phyloP scores from a whole-genome alignment of 2,329 filamentous ascomycete species.

The Pezicula carpinea region DNA sequence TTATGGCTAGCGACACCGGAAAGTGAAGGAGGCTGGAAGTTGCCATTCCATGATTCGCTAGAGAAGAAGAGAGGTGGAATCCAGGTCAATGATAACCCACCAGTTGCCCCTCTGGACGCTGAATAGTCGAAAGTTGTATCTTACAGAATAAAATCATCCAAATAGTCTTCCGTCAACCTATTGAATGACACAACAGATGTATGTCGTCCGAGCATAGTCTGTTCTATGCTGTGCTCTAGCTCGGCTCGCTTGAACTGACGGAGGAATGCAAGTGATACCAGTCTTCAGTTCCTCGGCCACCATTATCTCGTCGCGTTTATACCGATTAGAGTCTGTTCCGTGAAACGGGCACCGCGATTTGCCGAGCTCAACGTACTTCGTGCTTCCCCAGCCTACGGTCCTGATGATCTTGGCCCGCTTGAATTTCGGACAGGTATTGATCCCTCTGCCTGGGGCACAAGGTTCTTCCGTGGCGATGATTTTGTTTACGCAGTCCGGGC shows the following conservation, averaged over 20 bases:
- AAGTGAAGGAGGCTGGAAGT: constrained; percentile 75
- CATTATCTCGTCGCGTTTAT: too few species aligned
- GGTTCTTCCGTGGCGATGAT: constrained; percentile 4
- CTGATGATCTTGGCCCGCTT: too few species aligned
- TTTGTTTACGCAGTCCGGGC: constrained; percentile 8
- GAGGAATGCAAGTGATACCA: too few species aligned
- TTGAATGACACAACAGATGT: not conserved
- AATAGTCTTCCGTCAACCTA: not conserved
- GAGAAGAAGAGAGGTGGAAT: constrained; percentile 88
- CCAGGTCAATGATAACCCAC: constrained; percentile 77
- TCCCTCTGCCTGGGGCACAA: not conserved
- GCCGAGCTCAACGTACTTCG: too few species aligned
- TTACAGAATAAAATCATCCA: not conserved
- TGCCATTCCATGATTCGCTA: constrained; percentile 75
- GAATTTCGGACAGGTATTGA: not conserved
- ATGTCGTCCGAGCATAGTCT: not conserved
- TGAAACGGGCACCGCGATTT: too few species aligned
- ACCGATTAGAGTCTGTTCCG: too few species aligned
- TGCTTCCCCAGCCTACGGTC: too few species aligned
- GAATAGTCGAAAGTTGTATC: constrained; percentile 45
- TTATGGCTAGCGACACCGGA: constrained; percentile 82
- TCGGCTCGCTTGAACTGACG: too few species aligned
- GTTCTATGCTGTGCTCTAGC: not conserved
- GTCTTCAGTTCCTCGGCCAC: too few species aligned
- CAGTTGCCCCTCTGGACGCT: constrained; percentile 70